Conservation (phyloP, 108 stramenopile species). For the Skeletonema tropicum region DNA sequence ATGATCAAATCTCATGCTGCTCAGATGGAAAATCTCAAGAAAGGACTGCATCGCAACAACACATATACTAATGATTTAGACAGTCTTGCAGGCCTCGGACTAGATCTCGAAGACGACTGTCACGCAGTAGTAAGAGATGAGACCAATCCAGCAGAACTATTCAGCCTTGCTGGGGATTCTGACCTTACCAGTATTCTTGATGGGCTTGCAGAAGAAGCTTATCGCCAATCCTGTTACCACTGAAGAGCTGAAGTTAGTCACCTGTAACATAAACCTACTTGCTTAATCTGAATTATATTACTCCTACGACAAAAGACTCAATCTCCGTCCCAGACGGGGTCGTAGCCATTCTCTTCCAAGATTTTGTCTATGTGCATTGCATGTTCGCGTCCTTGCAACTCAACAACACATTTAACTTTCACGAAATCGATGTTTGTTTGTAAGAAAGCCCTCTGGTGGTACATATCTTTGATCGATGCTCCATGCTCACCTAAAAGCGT, state of each 20-base stretch:
- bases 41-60: constrained; percentile 6
- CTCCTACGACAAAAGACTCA: background rate
- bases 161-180: constrained; percentile 23
- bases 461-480: constrained; percentile 94
- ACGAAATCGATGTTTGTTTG: constrained; percentile 91
- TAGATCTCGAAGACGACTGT: background rate
- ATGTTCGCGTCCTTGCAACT: constrained; percentile 83
- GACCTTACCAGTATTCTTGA: constrained; percentile 47
- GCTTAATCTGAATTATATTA: background rate
- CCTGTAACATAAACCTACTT: background rate
- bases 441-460: constrained; percentile 98
- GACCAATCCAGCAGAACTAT: constrained; percentile 18
- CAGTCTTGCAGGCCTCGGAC: constrained; percentile 7
- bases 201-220: constrained; percentile 47
- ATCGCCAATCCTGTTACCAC: constrained; percentile 21
- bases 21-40: constrained; percentile 37
- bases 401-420: constrained; percentile 89
- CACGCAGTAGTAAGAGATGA: constrained; percentile 8
- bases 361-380: constrained; percentile 54
- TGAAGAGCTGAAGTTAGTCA: background rate
- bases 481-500: constrained; percentile 64
- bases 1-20: constrained; percentile 43
- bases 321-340: constrained; percentile 46
- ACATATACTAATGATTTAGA: background rate
- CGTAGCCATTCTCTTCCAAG: constrained; percentile 36